Evolutionary conservation across 2,329 filamentous ascomycete species (phyloP), one percentile per base, ranked within the genome.

Genomic region (Aspergillus floridensis): DNA sequence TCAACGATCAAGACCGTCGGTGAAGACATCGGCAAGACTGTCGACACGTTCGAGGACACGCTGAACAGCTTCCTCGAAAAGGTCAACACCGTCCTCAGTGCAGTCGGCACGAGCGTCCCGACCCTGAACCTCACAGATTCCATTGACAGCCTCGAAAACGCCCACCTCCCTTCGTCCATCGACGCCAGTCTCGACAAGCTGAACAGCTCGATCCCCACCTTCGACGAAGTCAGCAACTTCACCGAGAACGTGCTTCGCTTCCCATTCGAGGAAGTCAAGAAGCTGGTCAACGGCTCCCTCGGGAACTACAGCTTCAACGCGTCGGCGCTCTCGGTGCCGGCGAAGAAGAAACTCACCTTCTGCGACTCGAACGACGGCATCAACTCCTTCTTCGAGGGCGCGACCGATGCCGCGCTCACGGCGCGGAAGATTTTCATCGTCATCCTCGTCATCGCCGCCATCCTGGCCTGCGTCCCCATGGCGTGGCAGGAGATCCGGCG

Each of bases 331-430:
- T 92, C 93, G 0, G 83, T 96, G 2, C 92, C 95, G 1, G 79
- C 88, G 67, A 96, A 96, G 79, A 84, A 96, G 74, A 80, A 86
- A 41, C 81, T 99, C 56, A 88, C 84, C 0, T 98, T 99, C 79
- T 99, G 95, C 80, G 91, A 91, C 47, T 86, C 92, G 71, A 92
- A 95, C 76, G 84, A 91, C 65, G 86, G 85, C 32, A 89, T 99
- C 75, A 86, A 88, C 70, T 82, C 87, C 64, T 98, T 98, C 80
- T 99, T 99, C 75, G 80, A 88, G 58, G 81, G 81, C 12, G 81
- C 98, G 1, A 85, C 86, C 53, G 77, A 85, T 26, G 81, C 92
- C 49, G 85, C 88, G n/a, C 77, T 82, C 56, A 83, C 84, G 21
- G 90, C 90, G 50, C 86, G 87, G 69, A 90, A 87, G 61, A 84